Evolutionary conservation across 345 rosid species (phyloP).

Genomic region (Aquilaria yunnanensis): DNA sequence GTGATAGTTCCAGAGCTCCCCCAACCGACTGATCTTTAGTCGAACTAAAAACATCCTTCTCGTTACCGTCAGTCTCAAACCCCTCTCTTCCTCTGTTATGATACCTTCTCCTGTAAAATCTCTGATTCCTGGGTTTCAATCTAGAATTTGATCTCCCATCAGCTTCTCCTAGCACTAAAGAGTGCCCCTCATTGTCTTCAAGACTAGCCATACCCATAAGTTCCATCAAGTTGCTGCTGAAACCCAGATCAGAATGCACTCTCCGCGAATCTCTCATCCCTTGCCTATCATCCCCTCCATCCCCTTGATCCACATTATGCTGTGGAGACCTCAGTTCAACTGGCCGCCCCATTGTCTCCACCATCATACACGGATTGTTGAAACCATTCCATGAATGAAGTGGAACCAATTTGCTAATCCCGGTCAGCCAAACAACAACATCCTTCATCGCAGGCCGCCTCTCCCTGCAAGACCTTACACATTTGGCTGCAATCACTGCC

Average conservation of each 20-base stretch:
- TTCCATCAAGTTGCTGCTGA: constrained; percentile 71
- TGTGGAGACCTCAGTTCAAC: constrained; percentile 39
- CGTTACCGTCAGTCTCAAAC: constrained; percentile 9
- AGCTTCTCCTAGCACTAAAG: constrained; percentile 21
- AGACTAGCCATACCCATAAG: constrained; percentile 41
- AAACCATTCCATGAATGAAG: constrained; percentile 87
- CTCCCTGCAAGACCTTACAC: constrained; percentile 97
- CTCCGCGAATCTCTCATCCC: constrained; percentile 36
- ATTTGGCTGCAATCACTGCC: constrained; percentile 78
- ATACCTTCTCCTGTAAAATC: constrained; percentile 34
- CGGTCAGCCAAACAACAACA: constrained; percentile 71
- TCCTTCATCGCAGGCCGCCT: constrained; percentile 89
- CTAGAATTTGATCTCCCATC: constrained; percentile 14
- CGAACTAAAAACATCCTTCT: constrained; percentile 8
- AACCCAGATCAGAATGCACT: constrained; percentile 68
- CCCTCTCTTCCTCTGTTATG: constrained; percentile 19
- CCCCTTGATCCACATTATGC: constrained; percentile 25
- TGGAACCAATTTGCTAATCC: constrained; percentile 66
- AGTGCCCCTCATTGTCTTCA: constrained; percentile 40
- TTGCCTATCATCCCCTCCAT: constrained; percentile 24
- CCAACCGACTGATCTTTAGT: constrained; percentile 33
- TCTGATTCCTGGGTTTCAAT: constrained; percentile 28
- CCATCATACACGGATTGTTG: constrained; percentile 95
- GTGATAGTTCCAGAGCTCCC: constrained; percentile 24
- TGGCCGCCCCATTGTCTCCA: constrained; percentile 80